Conservation (phyloP, 345 rosid genomes). For the Citropsis articulata region DNA sequence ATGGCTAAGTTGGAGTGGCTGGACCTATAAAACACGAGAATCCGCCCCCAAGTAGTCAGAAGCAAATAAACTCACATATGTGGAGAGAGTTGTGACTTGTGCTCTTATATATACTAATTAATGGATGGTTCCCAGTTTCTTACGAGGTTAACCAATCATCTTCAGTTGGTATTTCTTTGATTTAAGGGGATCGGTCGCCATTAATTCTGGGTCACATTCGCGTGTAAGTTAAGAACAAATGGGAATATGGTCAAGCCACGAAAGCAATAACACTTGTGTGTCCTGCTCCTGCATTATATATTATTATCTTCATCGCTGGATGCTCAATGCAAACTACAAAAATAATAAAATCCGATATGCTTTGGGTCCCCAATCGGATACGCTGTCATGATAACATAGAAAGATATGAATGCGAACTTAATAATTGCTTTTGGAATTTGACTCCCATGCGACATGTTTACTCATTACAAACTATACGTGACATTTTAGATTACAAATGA, state of each 20-base stretch:
- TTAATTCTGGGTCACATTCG: not conserved
- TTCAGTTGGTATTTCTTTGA: not conserved
- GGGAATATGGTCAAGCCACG: not conserved
- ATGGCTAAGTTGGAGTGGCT: too few relatives aligned
- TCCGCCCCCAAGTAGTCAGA: too few relatives aligned
- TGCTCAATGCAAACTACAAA: not conserved
- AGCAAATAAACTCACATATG: not conserved
- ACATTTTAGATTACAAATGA: too few relatives aligned
- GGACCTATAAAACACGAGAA: too few relatives aligned
- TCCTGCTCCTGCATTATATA: not conserved
- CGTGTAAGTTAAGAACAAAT: not conserved
- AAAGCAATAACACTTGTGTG: not conserved
- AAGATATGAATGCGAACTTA: not conserved
- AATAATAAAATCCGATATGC: not conserved
- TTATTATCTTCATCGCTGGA: not conserved
- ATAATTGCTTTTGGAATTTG: not conserved
- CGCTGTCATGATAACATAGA: not conserved
- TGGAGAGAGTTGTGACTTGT: not conserved
- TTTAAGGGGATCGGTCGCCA: not conserved
- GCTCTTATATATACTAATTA: too few relatives aligned
- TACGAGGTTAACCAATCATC: not conserved
- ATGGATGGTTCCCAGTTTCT: not conserved
- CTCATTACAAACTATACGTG: too few relatives aligned
- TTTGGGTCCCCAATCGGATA: not conserved
- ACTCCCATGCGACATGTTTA: not conserved